A percentile compares a stretch with the other conserved stretches of the same genome.
Evolutionary conservation across 108 stramenopile species (phyloP).

Genomic region (Nitzschia sp.): DNA sequence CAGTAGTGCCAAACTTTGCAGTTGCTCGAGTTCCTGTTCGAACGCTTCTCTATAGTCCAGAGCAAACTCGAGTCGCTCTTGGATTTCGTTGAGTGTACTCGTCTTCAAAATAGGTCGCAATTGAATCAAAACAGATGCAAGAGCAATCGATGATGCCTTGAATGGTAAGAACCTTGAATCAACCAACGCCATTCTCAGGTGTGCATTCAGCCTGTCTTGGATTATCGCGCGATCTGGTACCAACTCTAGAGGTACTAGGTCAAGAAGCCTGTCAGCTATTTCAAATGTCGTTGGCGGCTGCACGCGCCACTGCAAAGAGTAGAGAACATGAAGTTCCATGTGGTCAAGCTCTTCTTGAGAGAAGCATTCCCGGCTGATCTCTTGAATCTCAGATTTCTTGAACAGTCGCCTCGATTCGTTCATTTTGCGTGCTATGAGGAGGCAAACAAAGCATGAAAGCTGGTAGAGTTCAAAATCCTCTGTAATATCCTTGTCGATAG

Average conservation of each 20-base stretch:
- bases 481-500: not conserved
- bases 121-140: not conserved
- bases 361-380: not conserved
- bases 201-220: not conserved
- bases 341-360: not conserved
- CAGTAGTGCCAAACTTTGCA: not conserved
- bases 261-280: not conserved
- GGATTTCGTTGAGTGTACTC: not conserved
- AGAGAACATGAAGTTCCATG: slow-evolving; percentile 1
- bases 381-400: not conserved
- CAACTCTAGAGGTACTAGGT: not conserved
- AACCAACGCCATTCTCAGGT: not conserved
- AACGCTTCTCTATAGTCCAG: not conserved
- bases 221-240: not conserved
- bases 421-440: not conserved
- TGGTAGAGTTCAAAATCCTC: not conserved
- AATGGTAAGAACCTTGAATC: not conserved
- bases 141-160: not conserved
- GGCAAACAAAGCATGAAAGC: not conserved
- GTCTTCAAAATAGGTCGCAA: not conserved
- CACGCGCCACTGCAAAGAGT: not conserved
- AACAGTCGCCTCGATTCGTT: not conserved
- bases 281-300: not conserved
- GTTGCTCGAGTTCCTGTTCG: not conserved
- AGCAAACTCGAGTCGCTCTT: not conserved